Percentiles rank a stretch among this genome's conserved stretches.
These are phyloP conservation scores for Suhomyces canberraensis DNA, from an alignment of 805 yeast species.

Conservation along the genomic window DNA sequence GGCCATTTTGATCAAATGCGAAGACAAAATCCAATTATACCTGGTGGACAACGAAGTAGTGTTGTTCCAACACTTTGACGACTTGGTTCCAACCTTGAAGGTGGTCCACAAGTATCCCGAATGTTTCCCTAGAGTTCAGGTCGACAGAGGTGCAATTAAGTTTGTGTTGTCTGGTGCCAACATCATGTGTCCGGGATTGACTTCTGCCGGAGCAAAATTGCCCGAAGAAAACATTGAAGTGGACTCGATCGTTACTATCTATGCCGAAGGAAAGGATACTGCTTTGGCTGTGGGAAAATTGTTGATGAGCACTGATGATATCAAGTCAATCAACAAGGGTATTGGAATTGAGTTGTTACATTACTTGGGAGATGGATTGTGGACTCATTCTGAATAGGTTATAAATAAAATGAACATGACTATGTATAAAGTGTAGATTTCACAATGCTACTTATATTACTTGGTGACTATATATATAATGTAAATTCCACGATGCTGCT, in stretches of 20 bases:
- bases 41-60: conserved; percentile 70
- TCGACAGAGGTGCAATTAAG: conserved; percentile 95
- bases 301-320: conserved; percentile 85
- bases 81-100: conserved; percentile 69
- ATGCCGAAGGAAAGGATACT: conserved; percentile 89
- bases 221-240: conserved; percentile 70
- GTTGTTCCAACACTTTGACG: conserved; percentile 78
- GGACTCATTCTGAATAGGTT: conserved; percentile 56
- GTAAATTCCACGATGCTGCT: not conserved
- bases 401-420: not conserved
- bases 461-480: conserved; percentile 15
- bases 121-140: conserved; percentile 81
- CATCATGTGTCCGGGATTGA: conserved; percentile 94
- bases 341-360: conserved; percentile 83
- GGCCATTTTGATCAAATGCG: conserved; percentile 77
- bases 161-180: conserved; percentile 95
- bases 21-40: conserved; percentile 80
- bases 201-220: conserved; percentile 77
- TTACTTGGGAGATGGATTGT: conserved; percentile 85
- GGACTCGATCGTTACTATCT: conserved; percentile 73
- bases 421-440: no score
- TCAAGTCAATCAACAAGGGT: conserved; percentile 78
- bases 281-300: conserved; percentile 91
- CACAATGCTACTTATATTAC: no score
- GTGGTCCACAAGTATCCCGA: conserved; percentile 79